A percentile compares a stretch with the other conserved stretches of the same genome.
phyloP scores from a whole-genome alignment of 2,329 filamentous ascomycete genomes.

The Diaporthe sp. region DNA sequence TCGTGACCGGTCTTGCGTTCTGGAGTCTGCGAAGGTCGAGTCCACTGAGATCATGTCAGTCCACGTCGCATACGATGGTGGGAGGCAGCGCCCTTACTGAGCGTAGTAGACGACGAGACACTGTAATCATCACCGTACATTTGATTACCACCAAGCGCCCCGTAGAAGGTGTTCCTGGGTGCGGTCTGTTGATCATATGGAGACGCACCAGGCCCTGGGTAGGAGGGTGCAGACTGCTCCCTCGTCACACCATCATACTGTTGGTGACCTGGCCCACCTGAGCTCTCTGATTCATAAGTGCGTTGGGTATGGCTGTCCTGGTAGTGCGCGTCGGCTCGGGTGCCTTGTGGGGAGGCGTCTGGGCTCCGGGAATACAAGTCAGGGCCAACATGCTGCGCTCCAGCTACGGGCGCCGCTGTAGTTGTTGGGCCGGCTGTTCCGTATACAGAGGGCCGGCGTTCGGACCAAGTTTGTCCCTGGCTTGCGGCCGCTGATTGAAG shows the following conservation, averaged over 20 bases:
- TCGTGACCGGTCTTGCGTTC: conserved; percentile 11
- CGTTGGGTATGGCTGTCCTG: not conserved
- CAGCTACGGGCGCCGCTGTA: not conserved
- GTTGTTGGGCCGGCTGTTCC: not conserved
- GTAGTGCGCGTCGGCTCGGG: not conserved
- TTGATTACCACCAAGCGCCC: conserved; percentile 14
- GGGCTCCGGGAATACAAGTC: conserved; percentile 14
- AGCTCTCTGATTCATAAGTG: not conserved
- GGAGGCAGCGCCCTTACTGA: conserved; percentile 3
- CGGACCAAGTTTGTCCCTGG: conserved; percentile 16
- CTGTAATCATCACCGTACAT: not conserved
- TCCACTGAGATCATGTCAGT: not conserved
- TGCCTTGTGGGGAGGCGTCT: not conserved
- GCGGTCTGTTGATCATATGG: not conserved
- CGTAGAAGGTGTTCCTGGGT: not conserved
- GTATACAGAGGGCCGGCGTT: conserved; percentile 13
- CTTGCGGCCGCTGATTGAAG: not conserved
- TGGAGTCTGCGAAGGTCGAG: not conserved
- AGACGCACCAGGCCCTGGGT: not conserved
- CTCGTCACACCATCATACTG: conserved; percentile 5
- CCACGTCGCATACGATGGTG: not conserved
- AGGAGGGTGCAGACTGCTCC: not conserved
- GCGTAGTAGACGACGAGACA: not conserved
- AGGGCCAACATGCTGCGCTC: conserved; percentile 3
- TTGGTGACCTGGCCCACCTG: conserved; percentile 4